A percentile compares a stretch with the other conserved stretches of the same genome.
Evolutionary conservation across 176 grass and related monocot species (phyloP).

Genomic region (Typha latifolia): DNA sequence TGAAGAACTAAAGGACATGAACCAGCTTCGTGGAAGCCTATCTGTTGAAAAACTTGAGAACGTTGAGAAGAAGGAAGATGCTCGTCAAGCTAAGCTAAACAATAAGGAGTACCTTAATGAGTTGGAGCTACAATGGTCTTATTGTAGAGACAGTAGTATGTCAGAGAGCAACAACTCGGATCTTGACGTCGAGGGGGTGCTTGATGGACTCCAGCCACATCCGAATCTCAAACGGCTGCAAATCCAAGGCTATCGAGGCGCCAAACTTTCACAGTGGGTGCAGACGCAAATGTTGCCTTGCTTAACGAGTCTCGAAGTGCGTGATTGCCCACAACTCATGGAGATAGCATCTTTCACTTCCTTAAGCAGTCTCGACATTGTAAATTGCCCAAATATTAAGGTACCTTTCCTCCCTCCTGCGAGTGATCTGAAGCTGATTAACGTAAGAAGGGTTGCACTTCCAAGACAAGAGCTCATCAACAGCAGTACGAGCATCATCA

Average conservation of each 20-base stretch:
- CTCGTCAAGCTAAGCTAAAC: slow-evolving; percentile 10
- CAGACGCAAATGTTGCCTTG: background rate
- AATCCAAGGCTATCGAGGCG: slow-evolving; percentile 35
- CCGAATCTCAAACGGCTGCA: slow-evolving; percentile 24
- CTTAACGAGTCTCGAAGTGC: background rate
- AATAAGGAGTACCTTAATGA: slow-evolving; percentile 10
- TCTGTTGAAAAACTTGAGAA: background rate
- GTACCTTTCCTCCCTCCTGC: background rate
- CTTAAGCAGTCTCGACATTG: background rate
- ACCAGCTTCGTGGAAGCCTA: slow-evolving; percentile 4
- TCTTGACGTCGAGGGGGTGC: background rate
- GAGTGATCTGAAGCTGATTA: background rate
- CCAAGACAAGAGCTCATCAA: background rate
- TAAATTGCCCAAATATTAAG: background rate
- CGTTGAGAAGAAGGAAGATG: slow-evolving; percentile 17
- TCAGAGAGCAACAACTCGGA: background rate
- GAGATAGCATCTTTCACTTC: background rate
- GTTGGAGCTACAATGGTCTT: slow-evolving; percentile 21
- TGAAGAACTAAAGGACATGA: slow-evolving; percentile 17
- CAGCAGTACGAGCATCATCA: background rate
- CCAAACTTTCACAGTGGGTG: slow-evolving; percentile 23
- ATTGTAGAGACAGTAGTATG: background rate
- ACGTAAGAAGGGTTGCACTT: background rate
- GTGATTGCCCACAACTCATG: background rate
- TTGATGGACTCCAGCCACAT: slow-evolving; percentile 26